These are phyloP conservation scores for Eucalyptus curtisii DNA, from an alignment of 345 rosid species.

Conservation along the genomic window DNA sequence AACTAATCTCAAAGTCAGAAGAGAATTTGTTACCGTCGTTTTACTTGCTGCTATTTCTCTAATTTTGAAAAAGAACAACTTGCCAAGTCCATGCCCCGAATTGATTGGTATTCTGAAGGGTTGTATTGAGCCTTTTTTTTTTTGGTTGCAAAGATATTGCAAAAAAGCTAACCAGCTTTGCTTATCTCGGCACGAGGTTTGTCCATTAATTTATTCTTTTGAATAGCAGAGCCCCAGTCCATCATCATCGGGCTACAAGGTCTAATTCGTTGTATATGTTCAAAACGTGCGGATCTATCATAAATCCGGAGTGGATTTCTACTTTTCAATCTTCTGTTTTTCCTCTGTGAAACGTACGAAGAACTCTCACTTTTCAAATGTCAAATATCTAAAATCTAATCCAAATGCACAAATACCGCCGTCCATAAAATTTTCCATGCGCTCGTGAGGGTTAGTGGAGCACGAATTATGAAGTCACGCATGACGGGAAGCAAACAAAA, in stretches of 20 bases:
- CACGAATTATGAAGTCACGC: background rate
- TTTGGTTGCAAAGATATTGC: background rate
- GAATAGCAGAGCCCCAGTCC: background rate
- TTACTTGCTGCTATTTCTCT: background rate
- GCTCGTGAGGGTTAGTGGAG: background rate
- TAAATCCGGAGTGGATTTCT: background rate
- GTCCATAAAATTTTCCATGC: background rate
- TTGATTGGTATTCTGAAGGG: background rate
- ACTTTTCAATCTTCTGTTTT: background rate
- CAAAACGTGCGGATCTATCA: background rate
- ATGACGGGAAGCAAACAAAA: background rate
- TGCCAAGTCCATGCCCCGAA: background rate
- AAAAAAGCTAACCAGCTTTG: background rate
- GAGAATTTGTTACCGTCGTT: background rate
- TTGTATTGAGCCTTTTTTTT: background rate
- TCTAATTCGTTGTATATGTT: background rate
- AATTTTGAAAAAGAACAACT: background rate
- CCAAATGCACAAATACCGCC: accelerated
- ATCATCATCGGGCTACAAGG: background rate
- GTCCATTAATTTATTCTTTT: background rate
- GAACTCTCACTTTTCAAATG: background rate
- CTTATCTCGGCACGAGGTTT: background rate
- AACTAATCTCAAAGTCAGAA: background rate
- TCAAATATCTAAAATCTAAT: background rate
- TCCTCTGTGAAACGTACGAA: background rate